Evolutionary conservation across 768 basidiomycete genomes (phyloP), one percentile per base, ranked within the genome.

Genomic region (Collybiopsis luxurians): DNA sequence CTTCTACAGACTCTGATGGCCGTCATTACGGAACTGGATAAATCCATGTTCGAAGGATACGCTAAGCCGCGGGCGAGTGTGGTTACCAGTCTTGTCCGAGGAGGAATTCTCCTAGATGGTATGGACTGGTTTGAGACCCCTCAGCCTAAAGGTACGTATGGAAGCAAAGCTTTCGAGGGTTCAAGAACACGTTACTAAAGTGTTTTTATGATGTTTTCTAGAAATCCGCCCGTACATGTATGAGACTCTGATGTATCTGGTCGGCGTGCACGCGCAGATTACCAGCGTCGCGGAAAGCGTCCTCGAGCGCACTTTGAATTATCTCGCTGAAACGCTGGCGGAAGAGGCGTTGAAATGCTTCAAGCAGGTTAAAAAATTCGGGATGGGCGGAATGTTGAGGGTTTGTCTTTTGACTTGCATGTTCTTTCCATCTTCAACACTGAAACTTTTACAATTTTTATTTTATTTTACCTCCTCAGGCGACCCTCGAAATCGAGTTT

Each of bases 401-500:
- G 95, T 97, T 68, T 58, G 21, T 27, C 15, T 21, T 6, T 78
- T 26, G n/a, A n/a, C n/a, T n/a, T n/a, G n/a, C n/a, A n/a, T 27
- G 38, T 31, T 21, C 26, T 38, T 45, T 27, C 31, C 40, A 36
- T 36, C 42, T 11, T 39, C 19, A 38, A 36, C 51, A 46, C 57
- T 42, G n/a, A 47, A 15, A 55, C 13, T 17, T 61, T 12, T 62
- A 59, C 36, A 34, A 9, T 24, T 23, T 19, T 21, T 23, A 21
- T 50, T 36, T 30, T n/a, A 9, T 36, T 12, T 31, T 51, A n/a
- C 15, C 24, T 36, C 21, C n/a, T 11, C 68, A 98, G 95, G 97
- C 97, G 13, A 98, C 97, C 4, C 86, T 99, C 26, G 96, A 98
- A 71, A 97, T 98, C 62, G 97, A 98, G 74, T 98, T 98, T 76